Evolutionary conservation across 371 early-diverging fungal genomes (phyloP), one percentile per base, ranked within the genome.

Genomic region (Lichtheimia ornata): DNA sequence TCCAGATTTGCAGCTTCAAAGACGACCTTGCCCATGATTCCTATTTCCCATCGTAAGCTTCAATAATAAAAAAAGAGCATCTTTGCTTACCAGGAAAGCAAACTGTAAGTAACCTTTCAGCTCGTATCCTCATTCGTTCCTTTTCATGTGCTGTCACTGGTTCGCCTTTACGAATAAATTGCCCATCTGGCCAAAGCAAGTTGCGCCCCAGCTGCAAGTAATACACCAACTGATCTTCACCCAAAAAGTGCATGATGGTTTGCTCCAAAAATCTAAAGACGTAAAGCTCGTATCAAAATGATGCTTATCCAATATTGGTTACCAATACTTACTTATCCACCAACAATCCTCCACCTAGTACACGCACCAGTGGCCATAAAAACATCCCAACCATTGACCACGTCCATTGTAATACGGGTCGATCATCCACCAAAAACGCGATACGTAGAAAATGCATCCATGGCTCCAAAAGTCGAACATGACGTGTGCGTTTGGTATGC

Each of bases 111-210:
- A 75, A 45, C 9, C 81, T 50, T 56, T 80, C 81, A 1, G 81
- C 81, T 49, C 72, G 59, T 30, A 72, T 69, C 24, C 81, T 56
- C 65, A 71, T 68, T 20, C 69, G 59, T 28, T 77, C 75, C 30
- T 67, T 58, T 58, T 80, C 68, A 11, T 69, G 47, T 12, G 66
- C 65, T 3, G 77, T 75, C 1, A 69, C 63, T 12, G 75, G 64
- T 22, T 75, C 67, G 27, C 63, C 59, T 63, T 77, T 56, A 44
- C 75, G 62, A 56, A 86, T 14, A 66, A 81, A 64, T n/a, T 66
- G 53, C 41, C 83, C 81, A 35, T 81, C 78, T 1, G 86, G 84
- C 86, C 86, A 86, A 52, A 86, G 55, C 15, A 84, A 65, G 22
- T 83, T 76, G 11, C 83, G 73, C 1, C 84, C 86, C 5, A 81